Evolutionary conservation across 169 alveolate genomes (phyloP).

Genomic region (Besnoitia besnoiti): DNA sequence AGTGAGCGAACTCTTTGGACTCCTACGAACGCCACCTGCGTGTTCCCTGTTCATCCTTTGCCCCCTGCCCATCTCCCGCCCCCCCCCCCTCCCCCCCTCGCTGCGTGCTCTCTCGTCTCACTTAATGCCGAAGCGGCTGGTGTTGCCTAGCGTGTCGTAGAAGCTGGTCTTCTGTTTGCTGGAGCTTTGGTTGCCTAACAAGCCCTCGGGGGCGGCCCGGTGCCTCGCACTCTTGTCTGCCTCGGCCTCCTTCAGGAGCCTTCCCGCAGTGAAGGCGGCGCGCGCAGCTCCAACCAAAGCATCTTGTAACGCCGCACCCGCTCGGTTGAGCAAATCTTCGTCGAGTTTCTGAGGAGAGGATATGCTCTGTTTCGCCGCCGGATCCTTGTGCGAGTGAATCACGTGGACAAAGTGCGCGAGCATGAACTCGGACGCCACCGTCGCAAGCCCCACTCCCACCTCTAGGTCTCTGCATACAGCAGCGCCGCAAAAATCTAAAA

Average conservation of each 20-base stretch:
- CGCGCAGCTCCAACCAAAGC: not conserved
- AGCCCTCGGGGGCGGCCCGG: not conserved
- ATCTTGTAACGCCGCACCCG: not conserved
- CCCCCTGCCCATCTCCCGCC: too few species aligned
- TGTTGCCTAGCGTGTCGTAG: not conserved
- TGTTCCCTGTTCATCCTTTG: not conserved
- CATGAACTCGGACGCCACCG: not conserved
- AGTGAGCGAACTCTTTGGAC: not conserved
- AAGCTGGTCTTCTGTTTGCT: not conserved
- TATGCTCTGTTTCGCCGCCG: not conserved
- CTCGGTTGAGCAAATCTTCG: not conserved
- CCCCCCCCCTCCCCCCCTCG: too few species aligned
- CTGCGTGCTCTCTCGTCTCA: not conserved
- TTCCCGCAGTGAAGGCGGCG: not conserved
- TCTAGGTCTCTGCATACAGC: constrained; percentile 10
- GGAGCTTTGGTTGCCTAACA: not conserved
- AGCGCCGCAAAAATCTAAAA: not conserved
- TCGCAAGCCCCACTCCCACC: not conserved
- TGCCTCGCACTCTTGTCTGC: not conserved
- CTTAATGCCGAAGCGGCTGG: constrained; percentile 17
- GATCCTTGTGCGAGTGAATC: not conserved
- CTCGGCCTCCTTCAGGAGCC: not conserved
- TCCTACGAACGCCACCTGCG: not conserved
- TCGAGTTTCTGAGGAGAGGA: not conserved
- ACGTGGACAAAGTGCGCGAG: not conserved